These are phyloP conservation scores for Penicillium canescens DNA, from an alignment of 495 filamentous ascomycete species.

Conservation along the genomic window DNA sequence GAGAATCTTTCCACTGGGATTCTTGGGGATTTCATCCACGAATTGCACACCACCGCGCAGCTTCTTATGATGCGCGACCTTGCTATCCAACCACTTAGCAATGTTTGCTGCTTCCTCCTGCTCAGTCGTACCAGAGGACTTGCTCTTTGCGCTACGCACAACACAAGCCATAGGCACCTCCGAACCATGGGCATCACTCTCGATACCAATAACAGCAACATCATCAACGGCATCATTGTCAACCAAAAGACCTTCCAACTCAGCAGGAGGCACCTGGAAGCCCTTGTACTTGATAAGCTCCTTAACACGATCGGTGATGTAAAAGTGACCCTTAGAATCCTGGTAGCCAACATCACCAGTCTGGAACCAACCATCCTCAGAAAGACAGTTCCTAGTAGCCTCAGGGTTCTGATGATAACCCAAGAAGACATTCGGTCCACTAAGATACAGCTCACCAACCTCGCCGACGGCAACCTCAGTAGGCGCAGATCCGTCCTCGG, in stretches of 20 bases:
- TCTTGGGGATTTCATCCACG: conserved; percentile 82
- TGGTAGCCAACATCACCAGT: conserved; percentile 68
- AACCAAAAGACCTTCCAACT: conserved; percentile 78
- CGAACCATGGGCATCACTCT: conserved; percentile 65
- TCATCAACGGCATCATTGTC: conserved; percentile 75
- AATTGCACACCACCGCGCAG: conserved; percentile 82
- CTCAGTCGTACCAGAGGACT: conserved; percentile 49
- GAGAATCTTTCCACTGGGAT: conserved; percentile 83
- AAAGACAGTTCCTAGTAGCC: conserved; percentile 67
- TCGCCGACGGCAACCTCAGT: conserved; percentile 59
- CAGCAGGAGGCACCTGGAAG: conserved; percentile 85
- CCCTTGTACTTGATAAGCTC: conserved; percentile 90
- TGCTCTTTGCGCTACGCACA: conserved; percentile 55
- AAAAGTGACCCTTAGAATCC: conserved; percentile 61
- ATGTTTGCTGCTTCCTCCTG: conserved; percentile 63
- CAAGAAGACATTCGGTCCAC: conserved; percentile 66
- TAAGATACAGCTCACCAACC: conserved; percentile 65
- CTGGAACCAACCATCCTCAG: conserved; percentile 60
- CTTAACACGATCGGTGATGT: conserved; percentile 83
- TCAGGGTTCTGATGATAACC: conserved; percentile 74
- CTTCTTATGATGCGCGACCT: conserved; percentile 72
- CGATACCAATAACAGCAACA: conserved; percentile 81
- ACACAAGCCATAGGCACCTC: conserved; percentile 87
- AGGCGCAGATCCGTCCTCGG: conserved; percentile 52
- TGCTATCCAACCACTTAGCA: conserved; percentile 58